Percentiles rank a stretch among this genome's conserved stretches.
Conservation (phyloP, 805 yeast species). For the Suhomyces faveliae region DNA sequence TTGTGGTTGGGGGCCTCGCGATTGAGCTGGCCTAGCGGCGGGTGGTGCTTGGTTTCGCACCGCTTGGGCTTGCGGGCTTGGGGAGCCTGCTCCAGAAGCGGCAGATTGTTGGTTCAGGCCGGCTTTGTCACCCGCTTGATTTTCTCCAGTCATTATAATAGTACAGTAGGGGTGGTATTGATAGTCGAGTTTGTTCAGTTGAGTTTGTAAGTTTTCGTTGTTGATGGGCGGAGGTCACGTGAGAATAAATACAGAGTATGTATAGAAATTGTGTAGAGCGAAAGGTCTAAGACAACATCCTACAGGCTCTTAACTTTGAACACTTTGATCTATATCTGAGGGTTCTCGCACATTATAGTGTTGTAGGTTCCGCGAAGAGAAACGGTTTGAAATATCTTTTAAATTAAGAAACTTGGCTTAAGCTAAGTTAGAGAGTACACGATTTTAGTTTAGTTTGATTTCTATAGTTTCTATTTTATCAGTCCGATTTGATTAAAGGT, state of each 20-base stretch:
- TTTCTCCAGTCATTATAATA: constrained; percentile 5
- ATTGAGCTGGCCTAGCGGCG: constrained; percentile 8
- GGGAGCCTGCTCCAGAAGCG: constrained; percentile 3
- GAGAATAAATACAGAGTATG: background rate
- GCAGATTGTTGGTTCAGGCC: background rate
- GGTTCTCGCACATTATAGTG: too few relatives aligned
- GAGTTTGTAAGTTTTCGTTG: background rate
- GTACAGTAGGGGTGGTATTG: background rate
- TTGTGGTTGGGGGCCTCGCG: constrained; percentile 37
- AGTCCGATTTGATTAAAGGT: constrained; percentile 36
- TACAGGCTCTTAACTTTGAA: too few relatives aligned
- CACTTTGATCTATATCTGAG: too few relatives aligned
- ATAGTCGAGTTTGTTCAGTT: background rate
- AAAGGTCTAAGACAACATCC: too few relatives aligned
- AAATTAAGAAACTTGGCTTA: too few relatives aligned
- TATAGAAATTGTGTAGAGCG: background rate
- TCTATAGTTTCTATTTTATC: background rate
- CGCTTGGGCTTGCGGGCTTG: background rate
- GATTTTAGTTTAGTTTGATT: background rate
- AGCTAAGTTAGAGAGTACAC: background rate
- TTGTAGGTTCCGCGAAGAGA: too few relatives aligned
- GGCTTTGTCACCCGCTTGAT: constrained; percentile 1
- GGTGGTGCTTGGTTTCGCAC: constrained; percentile 3
- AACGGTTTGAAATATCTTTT: too few relatives aligned
- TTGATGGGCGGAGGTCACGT: background rate